phyloP scores from a whole-genome alignment of 192 early-diverging fungal species.

The Kickxella alabastrina region DNA sequence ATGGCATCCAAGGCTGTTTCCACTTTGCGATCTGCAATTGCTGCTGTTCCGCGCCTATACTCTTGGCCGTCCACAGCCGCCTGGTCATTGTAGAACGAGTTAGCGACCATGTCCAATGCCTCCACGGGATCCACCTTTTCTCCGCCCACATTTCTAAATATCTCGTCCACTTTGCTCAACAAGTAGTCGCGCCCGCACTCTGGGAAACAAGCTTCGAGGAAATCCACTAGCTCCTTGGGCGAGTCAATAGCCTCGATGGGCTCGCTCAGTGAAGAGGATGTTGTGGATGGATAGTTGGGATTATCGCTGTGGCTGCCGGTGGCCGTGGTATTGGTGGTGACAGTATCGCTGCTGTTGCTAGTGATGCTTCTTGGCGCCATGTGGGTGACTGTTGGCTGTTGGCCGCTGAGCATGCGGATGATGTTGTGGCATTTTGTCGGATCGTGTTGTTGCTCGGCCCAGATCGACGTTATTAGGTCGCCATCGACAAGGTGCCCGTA shows the following conservation, averaged over 20 bases:
- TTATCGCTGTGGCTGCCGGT: too few relatives aligned
- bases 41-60: constrained; percentile 3
- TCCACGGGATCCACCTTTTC: constrained; percentile 43
- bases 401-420: constrained; percentile 38
- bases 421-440: constrained; percentile 32
- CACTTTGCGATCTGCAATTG: background rate
- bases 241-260: constrained; percentile 29
- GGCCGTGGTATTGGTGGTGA: too few relatives aligned
- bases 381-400: background rate
- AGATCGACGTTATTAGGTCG: constrained; percentile 35
- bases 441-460: constrained; percentile 34
- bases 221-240: constrained; percentile 19
- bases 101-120: constrained; percentile 43
- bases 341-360: background rate
- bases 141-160: constrained; percentile 7
- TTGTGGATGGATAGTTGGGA: too few relatives aligned
- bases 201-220: constrained; percentile 41
- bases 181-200: constrained; percentile 42
- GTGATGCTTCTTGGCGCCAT: background rate
- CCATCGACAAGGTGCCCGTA: constrained; percentile 36
- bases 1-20: constrained; percentile 21
- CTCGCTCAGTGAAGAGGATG: background rate
- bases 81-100: constrained; percentile 39
- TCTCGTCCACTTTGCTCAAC: constrained; percentile 16
- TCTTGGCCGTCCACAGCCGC: constrained; percentile 29